Evolutionary conservation across 805 yeast species (phyloP).

Genomic region (Candida easanensis): DNA sequence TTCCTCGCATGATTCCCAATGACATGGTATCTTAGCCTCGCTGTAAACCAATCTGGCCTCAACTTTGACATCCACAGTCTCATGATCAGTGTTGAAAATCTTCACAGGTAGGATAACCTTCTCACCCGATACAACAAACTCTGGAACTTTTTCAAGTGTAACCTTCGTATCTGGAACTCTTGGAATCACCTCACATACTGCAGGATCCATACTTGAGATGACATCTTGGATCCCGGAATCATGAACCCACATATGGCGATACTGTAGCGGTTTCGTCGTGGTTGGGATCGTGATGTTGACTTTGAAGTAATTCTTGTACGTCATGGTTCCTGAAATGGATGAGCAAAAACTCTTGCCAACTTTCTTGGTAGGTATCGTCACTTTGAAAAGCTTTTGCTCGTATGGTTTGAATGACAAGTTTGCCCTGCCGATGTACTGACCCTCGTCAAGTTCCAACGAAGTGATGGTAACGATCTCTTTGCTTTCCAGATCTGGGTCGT

Average conservation of each 20-base stretch:
- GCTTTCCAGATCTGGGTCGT: slow-evolving; percentile 4
- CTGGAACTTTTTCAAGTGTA: slow-evolving; percentile 23
- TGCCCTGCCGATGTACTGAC: slow-evolving; percentile 4
- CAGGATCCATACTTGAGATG: slow-evolving; percentile 21
- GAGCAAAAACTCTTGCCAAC: slow-evolving; percentile 17
- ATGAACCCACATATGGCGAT: slow-evolving; percentile 18
- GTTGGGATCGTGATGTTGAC: slow-evolving; percentile 23
- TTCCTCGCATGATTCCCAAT: slow-evolving; percentile 3
- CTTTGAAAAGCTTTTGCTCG: slow-evolving; percentile 17
- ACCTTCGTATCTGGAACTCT: slow-evolving; percentile 36
- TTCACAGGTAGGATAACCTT: slow-evolving; percentile 23
- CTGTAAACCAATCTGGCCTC: slow-evolving; percentile 13
- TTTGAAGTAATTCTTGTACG: slow-evolving; percentile 15
- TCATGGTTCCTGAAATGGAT: slow-evolving; percentile 16
- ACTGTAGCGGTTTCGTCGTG: slow-evolving; percentile 9
- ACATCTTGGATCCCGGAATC: slow-evolving; percentile 8
- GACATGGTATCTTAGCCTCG: slow-evolving; percentile 1
- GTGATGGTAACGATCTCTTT: not conserved
- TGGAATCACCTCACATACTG: slow-evolving; percentile 33
- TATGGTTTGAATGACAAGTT: slow-evolving; percentile 18
- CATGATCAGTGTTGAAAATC: slow-evolving; percentile 32
- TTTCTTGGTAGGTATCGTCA: slow-evolving; percentile 16
- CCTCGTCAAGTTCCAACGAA: slow-evolving; percentile 9
- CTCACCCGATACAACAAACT: slow-evolving; percentile 32
- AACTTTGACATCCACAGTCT: slow-evolving; percentile 30